These are phyloP conservation scores for Ceratocystiopsis sp. DNA, from an alignment of 2,329 filamentous ascomycete species.

Conservation along the genomic window DNA sequence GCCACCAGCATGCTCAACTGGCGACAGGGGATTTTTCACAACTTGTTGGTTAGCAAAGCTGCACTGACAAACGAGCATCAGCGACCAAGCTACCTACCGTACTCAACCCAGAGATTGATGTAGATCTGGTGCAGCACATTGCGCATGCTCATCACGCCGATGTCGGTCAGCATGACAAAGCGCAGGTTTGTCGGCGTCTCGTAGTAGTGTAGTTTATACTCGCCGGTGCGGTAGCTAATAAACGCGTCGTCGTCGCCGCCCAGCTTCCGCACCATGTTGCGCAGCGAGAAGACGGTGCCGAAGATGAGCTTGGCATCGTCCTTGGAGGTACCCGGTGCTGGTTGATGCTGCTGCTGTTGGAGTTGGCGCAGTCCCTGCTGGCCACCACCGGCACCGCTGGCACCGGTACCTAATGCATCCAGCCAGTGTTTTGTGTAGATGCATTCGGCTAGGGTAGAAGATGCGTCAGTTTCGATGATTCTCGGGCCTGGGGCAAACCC, in stretches of 20 bases:
- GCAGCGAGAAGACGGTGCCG: constrained; percentile 86
- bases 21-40: constrained; percentile 52
- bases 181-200: constrained; percentile 92
- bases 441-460: constrained; percentile 60
- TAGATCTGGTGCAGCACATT: constrained; percentile 96
- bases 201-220: constrained; percentile 98
- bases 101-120: constrained; percentile 95
- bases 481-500: no score
- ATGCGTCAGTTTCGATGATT: neutral
- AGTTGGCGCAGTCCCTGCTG: no score
- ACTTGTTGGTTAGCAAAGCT: constrained; percentile 24
- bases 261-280: constrained; percentile 92
- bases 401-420: constrained; percentile 17
- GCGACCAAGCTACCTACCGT: constrained; percentile 35
- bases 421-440: constrained; percentile 88
- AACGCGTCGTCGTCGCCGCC: constrained; percentile 91
- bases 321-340: constrained; percentile 14
- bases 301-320: constrained; percentile 97
- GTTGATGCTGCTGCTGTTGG: no score
- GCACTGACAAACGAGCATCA: no score
- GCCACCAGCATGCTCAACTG: constrained; percentile 51
- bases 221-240: constrained; percentile 77
- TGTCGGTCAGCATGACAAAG: constrained; percentile 92
- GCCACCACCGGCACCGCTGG: no score
- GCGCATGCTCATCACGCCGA: constrained; percentile 73